phyloP scores from a whole-genome alignment of 352 stramenopile genomes.

The Phytophthora podocarpi region DNA sequence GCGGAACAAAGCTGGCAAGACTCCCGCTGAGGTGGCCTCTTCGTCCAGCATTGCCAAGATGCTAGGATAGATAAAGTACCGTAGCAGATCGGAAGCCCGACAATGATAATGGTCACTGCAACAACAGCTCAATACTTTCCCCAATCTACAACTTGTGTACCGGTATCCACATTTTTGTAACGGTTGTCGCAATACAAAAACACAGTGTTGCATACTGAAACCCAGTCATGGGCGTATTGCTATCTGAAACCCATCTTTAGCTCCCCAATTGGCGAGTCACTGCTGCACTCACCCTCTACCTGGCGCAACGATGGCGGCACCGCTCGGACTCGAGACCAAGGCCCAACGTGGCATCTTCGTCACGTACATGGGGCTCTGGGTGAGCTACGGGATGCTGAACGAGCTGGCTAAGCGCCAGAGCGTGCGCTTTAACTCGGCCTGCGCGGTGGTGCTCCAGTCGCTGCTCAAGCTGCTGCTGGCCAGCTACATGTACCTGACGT shows the following conservation, averaged over 20 bases:
- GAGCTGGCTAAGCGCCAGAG: conserved; percentile 73
- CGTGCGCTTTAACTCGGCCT: conserved; percentile 77
- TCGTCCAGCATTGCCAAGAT: conserved; percentile 69
- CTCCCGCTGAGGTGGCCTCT: conserved; percentile 66
- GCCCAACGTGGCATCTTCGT: conserved; percentile 77
- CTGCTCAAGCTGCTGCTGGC: conserved; percentile 74
- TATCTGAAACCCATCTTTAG: no score
- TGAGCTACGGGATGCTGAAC: conserved; percentile 79
- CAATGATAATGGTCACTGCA: background rate
- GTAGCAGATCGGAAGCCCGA: no score
- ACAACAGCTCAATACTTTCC: no score
- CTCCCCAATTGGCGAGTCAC: no score
- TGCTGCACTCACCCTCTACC: background rate
- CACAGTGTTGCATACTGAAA: no score
- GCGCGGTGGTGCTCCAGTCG: conserved; percentile 77
- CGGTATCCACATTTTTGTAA: no score
- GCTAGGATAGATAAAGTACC: conserved; percentile 40
- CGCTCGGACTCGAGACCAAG: conserved; percentile 75
- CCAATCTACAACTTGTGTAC: no score
- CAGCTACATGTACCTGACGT: conserved; percentile 67
- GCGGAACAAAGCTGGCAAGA: conserved; percentile 85
- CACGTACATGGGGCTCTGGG: conserved; percentile 82
- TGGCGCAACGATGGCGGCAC: conserved; percentile 37
- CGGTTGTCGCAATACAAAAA: background rate
- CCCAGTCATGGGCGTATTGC: no score